These are phyloP conservation scores for Tricholoma sp. DNA, from an alignment of 768 basidiomycete species.

Conservation along the genomic window DNA sequence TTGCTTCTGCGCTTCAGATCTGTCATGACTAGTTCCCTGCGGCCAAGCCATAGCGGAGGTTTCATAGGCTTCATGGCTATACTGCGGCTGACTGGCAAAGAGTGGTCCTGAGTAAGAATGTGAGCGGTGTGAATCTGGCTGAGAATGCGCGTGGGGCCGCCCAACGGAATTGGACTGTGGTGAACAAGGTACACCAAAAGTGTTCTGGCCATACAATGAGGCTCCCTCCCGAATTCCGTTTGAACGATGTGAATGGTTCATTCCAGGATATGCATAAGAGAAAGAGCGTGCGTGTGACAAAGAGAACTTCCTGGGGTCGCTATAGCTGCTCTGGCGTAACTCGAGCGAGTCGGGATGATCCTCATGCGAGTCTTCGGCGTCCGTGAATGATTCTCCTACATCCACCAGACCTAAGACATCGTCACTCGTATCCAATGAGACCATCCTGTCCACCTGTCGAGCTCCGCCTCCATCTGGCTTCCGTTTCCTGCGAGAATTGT, in stretches of 20 bases:
- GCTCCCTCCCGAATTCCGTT: constrained; percentile 6
- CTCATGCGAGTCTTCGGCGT: constrained; percentile 26
- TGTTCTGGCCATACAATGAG: background rate
- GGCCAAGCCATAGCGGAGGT: background rate
- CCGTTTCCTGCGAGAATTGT: constrained; percentile 70
- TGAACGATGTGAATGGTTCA: constrained; percentile 18
- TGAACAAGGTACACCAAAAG: background rate
- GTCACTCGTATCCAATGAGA: constrained; percentile 24
- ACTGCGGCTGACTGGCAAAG: background rate
- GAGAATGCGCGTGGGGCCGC: constrained; percentile 2
- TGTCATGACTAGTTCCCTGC: background rate
- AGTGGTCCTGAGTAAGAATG: background rate
- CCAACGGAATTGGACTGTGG: background rate
- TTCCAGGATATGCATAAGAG: constrained; percentile 13
- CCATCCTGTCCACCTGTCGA: constrained; percentile 23
- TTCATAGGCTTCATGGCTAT: background rate
- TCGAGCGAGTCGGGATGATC: constrained; percentile 25
- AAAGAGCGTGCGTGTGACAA: constrained; percentile 7
- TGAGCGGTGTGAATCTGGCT: background rate
- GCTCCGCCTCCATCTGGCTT: constrained; percentile 29
- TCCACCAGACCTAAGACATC: constrained; percentile 27
- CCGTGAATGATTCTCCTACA: constrained; percentile 31
- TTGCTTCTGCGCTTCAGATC: background rate
- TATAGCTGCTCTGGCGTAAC: constrained; percentile 16
- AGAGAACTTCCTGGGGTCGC: constrained; percentile 17